These are phyloP conservation scores for Catenaria anguillulae DNA, from an alignment of 371 early-diverging fungal genomes.

Conservation along the genomic window DNA sequence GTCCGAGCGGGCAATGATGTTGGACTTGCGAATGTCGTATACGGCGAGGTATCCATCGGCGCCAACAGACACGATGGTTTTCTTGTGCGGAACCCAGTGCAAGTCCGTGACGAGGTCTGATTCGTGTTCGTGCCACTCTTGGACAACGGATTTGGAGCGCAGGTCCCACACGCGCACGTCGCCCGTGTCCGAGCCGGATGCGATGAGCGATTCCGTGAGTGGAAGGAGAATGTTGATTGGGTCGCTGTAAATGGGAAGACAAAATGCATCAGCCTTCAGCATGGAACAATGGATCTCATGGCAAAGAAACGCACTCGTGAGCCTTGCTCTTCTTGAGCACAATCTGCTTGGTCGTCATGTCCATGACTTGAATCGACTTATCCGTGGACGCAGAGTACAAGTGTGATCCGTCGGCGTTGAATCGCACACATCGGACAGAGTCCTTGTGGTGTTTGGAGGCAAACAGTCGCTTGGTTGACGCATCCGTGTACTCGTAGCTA, in stretches of 20 bases:
- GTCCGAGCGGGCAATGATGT: conserved; percentile 62
- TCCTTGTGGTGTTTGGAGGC: conserved; percentile 50
- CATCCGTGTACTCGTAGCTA: conserved; percentile 29
- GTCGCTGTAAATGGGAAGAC: conserved; percentile 26
- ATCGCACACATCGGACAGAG: conserved; percentile 65
- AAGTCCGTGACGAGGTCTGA: conserved; percentile 74
- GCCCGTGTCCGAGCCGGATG: conserved; percentile 84
- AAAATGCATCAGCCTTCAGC: background rate
- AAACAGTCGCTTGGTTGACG: conserved; percentile 39
- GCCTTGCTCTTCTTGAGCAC: conserved; percentile 42
- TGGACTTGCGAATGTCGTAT: conserved; percentile 68
- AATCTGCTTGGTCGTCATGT: conserved; percentile 47
- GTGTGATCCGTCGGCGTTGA: conserved; percentile 50
- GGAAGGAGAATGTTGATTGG: conserved; percentile 54
- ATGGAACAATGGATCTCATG: no score
- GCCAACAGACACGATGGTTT: conserved; percentile 54
- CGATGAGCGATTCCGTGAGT: conserved; percentile 53
- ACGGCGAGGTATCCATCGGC: conserved; percentile 83
- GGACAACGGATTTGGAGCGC: conserved; percentile 41
- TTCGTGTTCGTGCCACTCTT: conserved; percentile 54
- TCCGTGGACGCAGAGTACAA: conserved; percentile 69
- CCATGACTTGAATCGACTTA: conserved; percentile 51
- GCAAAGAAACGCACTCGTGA: conserved; percentile 46
- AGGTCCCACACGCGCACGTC: conserved; percentile 81
- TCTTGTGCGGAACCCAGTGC: conserved; percentile 41